phyloP scores from a whole-genome alignment of 2,329 filamentous ascomycete genomes.

The Paracoccidioides lutzii region DNA sequence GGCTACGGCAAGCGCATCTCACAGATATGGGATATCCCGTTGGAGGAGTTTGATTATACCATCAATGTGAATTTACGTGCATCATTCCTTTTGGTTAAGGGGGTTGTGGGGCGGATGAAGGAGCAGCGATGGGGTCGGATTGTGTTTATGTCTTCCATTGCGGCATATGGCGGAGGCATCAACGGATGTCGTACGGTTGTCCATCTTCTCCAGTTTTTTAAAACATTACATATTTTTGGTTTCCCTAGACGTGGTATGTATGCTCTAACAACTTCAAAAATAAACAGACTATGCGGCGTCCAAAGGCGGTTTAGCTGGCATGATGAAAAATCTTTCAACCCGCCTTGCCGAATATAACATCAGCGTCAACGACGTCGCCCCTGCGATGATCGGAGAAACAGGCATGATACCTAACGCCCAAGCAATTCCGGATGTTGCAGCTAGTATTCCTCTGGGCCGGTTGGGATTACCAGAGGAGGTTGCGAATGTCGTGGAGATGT shows the following conservation, averaged over 20 bases:
- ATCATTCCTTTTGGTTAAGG: constrained; percentile 49
- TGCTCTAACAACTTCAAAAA: not conserved
- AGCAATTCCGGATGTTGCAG: constrained; percentile 46
- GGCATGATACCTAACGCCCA: constrained; percentile 50
- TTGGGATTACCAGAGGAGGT: constrained; percentile 47
- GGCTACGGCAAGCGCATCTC: constrained; percentile 51
- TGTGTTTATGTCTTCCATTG: constrained; percentile 51
- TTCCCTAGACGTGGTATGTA: not conserved
- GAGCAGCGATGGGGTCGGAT: constrained; percentile 49
- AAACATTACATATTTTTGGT: not conserved
- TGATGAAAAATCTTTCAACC: constrained; percentile 52
- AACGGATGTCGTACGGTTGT: constrained; percentile 42
- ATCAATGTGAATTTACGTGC: constrained; percentile 50
- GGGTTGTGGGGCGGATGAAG: constrained; percentile 49
- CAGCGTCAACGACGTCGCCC: constrained; percentile 55
- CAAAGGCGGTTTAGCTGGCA: constrained; percentile 49
- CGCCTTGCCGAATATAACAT: constrained; percentile 49
- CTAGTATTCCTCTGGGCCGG: constrained; percentile 46
- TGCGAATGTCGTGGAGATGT: constrained; percentile 49
- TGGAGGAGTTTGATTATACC: constrained; percentile 53
- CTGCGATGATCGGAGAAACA: constrained; percentile 54
- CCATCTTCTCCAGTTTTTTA: not conserved
- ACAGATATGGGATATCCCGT: constrained; percentile 44
- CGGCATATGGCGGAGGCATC: constrained; percentile 49
- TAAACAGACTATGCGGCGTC: constrained; percentile 40